Evolutionary conservation across 1,284 basidiomycete species (phyloP).

Genomic region (Mycena citricolor): DNA sequence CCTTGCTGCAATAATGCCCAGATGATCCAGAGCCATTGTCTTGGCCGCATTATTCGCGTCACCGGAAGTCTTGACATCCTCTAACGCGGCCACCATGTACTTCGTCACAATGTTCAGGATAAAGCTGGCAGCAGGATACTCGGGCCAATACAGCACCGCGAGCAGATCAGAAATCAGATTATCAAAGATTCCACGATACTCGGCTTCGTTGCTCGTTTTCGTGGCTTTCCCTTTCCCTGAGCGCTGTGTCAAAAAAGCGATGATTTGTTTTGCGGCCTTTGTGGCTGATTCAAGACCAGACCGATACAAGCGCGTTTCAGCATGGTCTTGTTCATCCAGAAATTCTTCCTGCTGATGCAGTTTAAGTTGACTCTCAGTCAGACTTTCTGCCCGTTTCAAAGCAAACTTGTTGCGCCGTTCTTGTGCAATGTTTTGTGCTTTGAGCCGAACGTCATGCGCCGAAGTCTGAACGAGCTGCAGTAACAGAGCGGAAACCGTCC

Average conservation of each 20-base stretch:
- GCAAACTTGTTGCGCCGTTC: slow-evolving; percentile 61
- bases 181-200: slow-evolving; percentile 90
- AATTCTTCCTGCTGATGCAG: slow-evolving; percentile 41
- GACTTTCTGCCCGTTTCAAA: slow-evolving; percentile 58
- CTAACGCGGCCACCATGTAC: slow-evolving; percentile 80
- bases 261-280: slow-evolving; percentile 82
- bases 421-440: slow-evolving; percentile 60
- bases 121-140: slow-evolving; percentile 92
- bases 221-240: slow-evolving; percentile 81
- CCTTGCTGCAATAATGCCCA: slow-evolving; percentile 87
- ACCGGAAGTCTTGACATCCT: slow-evolving; percentile 73
- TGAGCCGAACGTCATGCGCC: slow-evolving; percentile 72
- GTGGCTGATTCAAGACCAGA: slow-evolving; percentile 74
- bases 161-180: slow-evolving; percentile 87
- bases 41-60: slow-evolving; percentile 80
- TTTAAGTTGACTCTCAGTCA: slow-evolving; percentile 43
- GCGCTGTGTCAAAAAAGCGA: slow-evolving; percentile 83
- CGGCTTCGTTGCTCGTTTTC: slow-evolving; percentile 87
- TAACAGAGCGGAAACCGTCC: slow-evolving; percentile 88
- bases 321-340: slow-evolving; percentile 64
- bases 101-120: slow-evolving; percentile 77
- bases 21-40: slow-evolving; percentile 87
- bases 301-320: slow-evolving; percentile 68
- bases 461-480: slow-evolving; percentile 96
- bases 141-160: slow-evolving; percentile 89